A percentile compares a stretch with the other conserved stretches of the same genome.
phyloP scores from a whole-genome alignment of 179 eudicot genomes.

The Heliamphora pulchella region DNA sequence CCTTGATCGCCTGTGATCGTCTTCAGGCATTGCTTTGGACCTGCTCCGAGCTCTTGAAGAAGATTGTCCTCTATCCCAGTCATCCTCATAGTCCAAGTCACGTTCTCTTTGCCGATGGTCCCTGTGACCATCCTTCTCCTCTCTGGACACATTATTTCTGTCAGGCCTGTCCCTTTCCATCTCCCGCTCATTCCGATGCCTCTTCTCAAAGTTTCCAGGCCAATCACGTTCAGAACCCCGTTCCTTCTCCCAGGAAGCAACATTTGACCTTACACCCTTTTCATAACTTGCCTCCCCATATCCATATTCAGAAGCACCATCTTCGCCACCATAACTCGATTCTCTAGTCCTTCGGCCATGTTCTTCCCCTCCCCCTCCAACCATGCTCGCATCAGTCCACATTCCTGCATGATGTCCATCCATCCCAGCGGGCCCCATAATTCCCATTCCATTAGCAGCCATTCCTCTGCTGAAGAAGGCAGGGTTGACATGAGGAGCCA shows the following conservation, averaged over 20 bases:
- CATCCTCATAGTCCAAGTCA: slow-evolving; percentile 61
- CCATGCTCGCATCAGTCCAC: slow-evolving; percentile 66
- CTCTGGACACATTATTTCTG: slow-evolving; percentile 52
- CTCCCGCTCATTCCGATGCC: slow-evolving; percentile 70
- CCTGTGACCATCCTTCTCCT: slow-evolving; percentile 65
- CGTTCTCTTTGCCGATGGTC: slow-evolving; percentile 66
- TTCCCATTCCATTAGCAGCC: slow-evolving; percentile 71
- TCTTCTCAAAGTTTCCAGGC: slow-evolving; percentile 65
- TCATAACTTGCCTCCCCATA: slow-evolving; percentile 67
- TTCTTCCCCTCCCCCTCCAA: slow-evolving; percentile 72
- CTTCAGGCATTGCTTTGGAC: slow-evolving; percentile 60
- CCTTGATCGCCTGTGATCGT: slow-evolving; percentile 71
- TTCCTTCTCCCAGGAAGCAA: slow-evolving; percentile 57
- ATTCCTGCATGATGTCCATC: slow-evolving; percentile 66
- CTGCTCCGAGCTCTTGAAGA: slow-evolving; percentile 77
- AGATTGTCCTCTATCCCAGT: slow-evolving; percentile 74
- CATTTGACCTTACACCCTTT: slow-evolving; percentile 52
- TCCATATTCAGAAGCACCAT: slow-evolving; percentile 79
- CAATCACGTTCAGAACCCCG: slow-evolving; percentile 62
- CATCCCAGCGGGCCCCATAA: slow-evolving; percentile 68
- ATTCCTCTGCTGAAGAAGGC: slow-evolving; percentile 86
- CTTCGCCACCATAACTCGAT: slow-evolving; percentile 87
- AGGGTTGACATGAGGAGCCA: slow-evolving; percentile 94
- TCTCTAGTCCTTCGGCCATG: slow-evolving; percentile 70
- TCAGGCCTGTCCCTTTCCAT: slow-evolving; percentile 66